Evolutionary conservation across 805 yeast genomes (phyloP).

Genomic region (Komagataella ulmi): DNA sequence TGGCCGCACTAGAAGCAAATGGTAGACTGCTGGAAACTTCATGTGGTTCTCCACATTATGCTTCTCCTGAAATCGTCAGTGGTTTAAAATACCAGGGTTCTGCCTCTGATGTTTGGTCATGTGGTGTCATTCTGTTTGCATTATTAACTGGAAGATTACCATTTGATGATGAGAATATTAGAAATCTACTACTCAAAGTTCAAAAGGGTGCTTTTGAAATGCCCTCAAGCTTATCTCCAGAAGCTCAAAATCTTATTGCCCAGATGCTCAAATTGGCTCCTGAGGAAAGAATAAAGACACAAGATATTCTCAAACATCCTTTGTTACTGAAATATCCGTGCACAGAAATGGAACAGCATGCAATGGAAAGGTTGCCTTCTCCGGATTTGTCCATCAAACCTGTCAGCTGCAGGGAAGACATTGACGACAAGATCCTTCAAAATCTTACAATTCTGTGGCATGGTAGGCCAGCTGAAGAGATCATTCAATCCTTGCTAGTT

Average conservation of each 20-base stretch:
- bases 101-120: conserved; percentile 81
- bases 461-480: conserved; percentile 28
- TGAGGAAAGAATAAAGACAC: conserved; percentile 52
- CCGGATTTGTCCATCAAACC: conserved; percentile 40
- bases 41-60: conserved; percentile 84
- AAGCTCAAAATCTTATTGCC: conserved; percentile 55
- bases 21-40: conserved; percentile 64
- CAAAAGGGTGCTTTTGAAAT: conserved; percentile 64
- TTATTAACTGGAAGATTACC: conserved; percentile 71
- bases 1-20: conserved; percentile 74
- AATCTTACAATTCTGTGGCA: conserved; percentile 48
- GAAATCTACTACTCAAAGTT: conserved; percentile 57
- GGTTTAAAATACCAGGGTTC: conserved; percentile 74
- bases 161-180: conserved; percentile 71
- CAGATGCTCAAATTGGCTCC: conserved; percentile 65
- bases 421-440: conserved; percentile 38
- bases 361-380: conserved; percentile 31
- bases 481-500: conserved; percentile 13
- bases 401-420: conserved; percentile 30
- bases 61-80: conserved; percentile 76
- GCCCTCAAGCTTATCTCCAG: conserved; percentile 50
- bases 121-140: conserved; percentile 75
- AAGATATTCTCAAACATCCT: conserved; percentile 47
- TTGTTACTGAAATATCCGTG: conserved; percentile 38
- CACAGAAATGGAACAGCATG: conserved; percentile 10